Evolutionary conservation across 1,284 basidiomycete genomes (phyloP).

Genomic region (Ceratobasidium papillatum): DNA sequence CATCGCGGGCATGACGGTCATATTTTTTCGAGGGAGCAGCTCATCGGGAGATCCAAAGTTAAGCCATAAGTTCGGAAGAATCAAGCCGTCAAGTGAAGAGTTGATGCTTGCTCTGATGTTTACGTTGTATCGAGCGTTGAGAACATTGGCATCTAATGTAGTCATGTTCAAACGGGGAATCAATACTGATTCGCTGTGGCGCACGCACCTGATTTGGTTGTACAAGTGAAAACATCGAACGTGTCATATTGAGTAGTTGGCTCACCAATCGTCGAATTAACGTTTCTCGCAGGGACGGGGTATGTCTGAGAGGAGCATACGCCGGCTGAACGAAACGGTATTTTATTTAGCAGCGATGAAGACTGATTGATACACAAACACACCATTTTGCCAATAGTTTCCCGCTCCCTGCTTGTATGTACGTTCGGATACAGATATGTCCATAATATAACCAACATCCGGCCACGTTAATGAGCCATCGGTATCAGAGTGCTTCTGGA

Average conservation of each 20-base stretch:
- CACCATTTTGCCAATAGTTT: background rate
- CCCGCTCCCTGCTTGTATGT: background rate
- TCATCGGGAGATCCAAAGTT: background rate
- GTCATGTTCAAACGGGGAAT: background rate
- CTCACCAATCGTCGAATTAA: background rate
- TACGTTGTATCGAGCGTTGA: background rate
- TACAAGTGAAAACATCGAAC: conserved; percentile 8
- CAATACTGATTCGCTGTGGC: background rate
- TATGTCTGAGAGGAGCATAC: background rate
- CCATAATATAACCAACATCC: background rate
- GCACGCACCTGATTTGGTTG: background rate
- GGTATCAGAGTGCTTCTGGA: background rate
- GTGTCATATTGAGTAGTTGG: background rate
- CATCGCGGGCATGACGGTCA: background rate
- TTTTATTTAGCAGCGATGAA: too few relatives aligned
- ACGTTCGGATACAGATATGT: background rate
- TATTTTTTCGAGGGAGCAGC: background rate
- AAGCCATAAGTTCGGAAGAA: conserved; percentile 6
- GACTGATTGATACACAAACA: too few relatives aligned
- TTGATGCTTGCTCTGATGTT: background rate
- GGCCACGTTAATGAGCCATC: background rate
- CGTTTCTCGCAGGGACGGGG: background rate
- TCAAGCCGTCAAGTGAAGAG: background rate
- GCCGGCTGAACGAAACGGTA: too few relatives aligned
- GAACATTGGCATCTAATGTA: background rate